Conservation (phyloP, 2,329 filamentous ascomycete species). For the Fusarium chlamydosporum region DNA sequence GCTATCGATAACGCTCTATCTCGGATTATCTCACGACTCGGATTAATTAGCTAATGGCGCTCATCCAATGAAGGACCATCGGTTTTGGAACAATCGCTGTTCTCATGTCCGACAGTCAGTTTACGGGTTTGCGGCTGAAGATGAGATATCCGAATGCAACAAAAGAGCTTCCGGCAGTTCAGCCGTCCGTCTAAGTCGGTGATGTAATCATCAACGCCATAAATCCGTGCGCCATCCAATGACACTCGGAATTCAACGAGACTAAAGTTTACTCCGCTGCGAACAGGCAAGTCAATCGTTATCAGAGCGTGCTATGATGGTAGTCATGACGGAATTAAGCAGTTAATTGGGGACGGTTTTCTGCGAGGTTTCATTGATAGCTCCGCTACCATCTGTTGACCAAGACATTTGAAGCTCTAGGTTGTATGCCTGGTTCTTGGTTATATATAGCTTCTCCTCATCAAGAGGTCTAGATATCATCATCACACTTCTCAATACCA, state of each 20-base stretch:
- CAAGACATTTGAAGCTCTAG: not conserved
- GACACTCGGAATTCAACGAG: not conserved
- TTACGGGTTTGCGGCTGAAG: constrained; percentile 23
- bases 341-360: not conserved
- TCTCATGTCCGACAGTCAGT: constrained; percentile 28
- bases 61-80: constrained; percentile 24
- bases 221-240: constrained; percentile 20
- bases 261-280: constrained; percentile 2
- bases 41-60: constrained; percentile 14
- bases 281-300: not conserved
- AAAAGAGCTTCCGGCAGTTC: constrained; percentile 1
- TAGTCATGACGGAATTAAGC: constrained; percentile 14
- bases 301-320: not conserved
- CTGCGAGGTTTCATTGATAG: not conserved
- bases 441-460: constrained; percentile 14
- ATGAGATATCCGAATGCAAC: constrained; percentile 33
- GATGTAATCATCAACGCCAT: constrained; percentile 35
- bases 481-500: not conserved
- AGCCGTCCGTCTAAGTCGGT: constrained; percentile 4
- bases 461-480: not conserved
- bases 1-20: not conserved
- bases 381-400: not conserved
- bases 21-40: constrained; percentile 36
- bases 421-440: not conserved
- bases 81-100: constrained; percentile 45